Evolutionary conservation across 257 asterid genomes (phyloP).

Genomic region (Solanum medicagineum): DNA sequence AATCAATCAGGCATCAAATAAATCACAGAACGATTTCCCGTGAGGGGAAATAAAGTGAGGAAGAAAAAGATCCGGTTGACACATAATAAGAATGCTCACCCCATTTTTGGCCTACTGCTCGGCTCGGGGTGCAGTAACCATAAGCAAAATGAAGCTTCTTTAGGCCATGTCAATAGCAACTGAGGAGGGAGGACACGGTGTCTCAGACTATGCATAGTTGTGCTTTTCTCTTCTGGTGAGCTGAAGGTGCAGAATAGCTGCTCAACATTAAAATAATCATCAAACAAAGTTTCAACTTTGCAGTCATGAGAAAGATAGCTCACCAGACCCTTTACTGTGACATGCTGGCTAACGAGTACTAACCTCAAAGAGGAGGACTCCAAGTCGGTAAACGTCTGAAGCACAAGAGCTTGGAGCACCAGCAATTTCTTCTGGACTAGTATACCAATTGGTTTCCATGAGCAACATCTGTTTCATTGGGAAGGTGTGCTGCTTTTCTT

Average conservation of each 20-base stretch:
- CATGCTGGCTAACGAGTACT: not conserved
- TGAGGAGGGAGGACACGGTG: conserved; percentile 95
- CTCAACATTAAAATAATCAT: conserved; percentile 9
- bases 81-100: conserved; percentile 25
- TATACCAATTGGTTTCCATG: conserved; percentile 81
- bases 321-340: not conserved
- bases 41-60: not conserved
- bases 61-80: not conserved
- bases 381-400: conserved; percentile 84
- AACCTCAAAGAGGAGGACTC: conserved; percentile 94
- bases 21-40: not conserved
- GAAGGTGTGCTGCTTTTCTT: conserved; percentile 45
- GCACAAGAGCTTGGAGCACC: conserved; percentile 51
- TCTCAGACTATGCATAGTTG: conserved; percentile 72
- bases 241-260: conserved; percentile 75
- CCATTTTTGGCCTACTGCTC: conserved; percentile 64
- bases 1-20: not conserved
- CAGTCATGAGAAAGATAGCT: not conserved
- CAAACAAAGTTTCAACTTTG: not conserved
- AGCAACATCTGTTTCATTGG: conserved; percentile 80
- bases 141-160: conserved; percentile 93
- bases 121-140: conserved; percentile 97
- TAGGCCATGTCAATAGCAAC: conserved; percentile 91
- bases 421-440: conserved; percentile 64
- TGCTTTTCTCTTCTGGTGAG: conserved; percentile 57